A percentile compares a stretch with the other conserved stretches of the same genome.
Conservation (phyloP, 1,284 basidiomycete species). For the Fomitopsis schrenkii region DNA sequence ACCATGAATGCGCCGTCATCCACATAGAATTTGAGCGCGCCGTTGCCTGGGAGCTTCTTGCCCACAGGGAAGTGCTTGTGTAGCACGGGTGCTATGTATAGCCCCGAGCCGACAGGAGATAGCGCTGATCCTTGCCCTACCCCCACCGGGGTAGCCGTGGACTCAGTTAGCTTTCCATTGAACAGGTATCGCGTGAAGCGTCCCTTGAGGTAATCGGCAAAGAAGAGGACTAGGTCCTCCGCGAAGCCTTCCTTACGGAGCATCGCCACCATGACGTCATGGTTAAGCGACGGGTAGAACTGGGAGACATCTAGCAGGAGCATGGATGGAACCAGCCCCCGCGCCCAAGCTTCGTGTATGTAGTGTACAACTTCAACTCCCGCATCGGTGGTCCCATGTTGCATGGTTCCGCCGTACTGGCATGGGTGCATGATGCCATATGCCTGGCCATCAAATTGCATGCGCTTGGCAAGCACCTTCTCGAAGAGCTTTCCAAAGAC, state of each 20-base stretch:
- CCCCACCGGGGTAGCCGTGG: conserved; percentile 1
- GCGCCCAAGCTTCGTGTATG: conserved; percentile 5
- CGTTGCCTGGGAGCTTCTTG: neutral
- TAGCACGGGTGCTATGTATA: conserved; percentile 7
- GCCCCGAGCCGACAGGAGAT: conserved; percentile 10
- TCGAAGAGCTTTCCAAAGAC: neutral
- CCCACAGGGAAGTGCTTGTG: neutral
- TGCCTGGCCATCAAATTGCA: neutral
- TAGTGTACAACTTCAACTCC: neutral
- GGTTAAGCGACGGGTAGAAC: no score
- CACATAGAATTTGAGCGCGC: neutral
- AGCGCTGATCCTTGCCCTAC: conserved; percentile 13
- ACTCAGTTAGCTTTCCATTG: neutral
- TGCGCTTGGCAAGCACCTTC: conserved; percentile 1
- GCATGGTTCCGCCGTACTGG: conserved; percentile 9
- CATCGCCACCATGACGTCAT: neutral
- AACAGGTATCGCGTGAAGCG: conserved; percentile 4
- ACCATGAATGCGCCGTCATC: neutral
- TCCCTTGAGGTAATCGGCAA: neutral
- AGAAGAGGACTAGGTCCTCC: neutral
- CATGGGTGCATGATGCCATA: conserved; percentile 4
- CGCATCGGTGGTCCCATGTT: conserved; percentile 7
- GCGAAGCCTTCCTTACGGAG: neutral
- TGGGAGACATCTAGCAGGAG: neutral
- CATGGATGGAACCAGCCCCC: conserved; percentile 8